Base-by-base conservation (phyloP, 768 basidiomycete species). In the Aureoboletus auriporus region DNA sequence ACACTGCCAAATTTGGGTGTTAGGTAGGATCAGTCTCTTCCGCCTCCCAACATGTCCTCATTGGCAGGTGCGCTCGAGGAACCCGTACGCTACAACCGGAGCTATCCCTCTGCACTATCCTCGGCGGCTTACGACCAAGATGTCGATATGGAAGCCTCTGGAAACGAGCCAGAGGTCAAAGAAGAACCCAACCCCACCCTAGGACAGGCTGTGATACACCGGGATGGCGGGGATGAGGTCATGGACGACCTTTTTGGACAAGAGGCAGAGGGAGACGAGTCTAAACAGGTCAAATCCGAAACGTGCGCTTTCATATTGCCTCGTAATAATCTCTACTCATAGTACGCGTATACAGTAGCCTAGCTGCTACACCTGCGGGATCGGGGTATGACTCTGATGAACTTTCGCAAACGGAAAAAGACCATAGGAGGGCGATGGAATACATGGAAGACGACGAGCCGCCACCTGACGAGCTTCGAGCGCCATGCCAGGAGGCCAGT, bases 171-270 rank as follows among this genome's bases (percentile, higher is more conserved):
- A 16, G 58, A 60, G 12, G 28, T 54, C 53, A 58, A 56, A 20
- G 42, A 52, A 5, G 60, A 63, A 34, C 55, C 38, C 5, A 45
- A 50, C 28, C n/a, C 43, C 17, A 35, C 39, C 44, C n/a, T 26
- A 2, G 56, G 17, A 35, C 52, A 69, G 31, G 72, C 45, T 20
- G 27, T 46, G 5, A 23, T 54, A 4, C 43, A 48, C 30, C 44
- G 12, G 27, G 55, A 52, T 14, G 55, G 45, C 9, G 42, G 57
- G 57, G 74, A 83, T 54, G 78, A 80, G 55, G 78, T 77, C 51
- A 86, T 89, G 82, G 78, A 80, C 52, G 88, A 90, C 64, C 78
- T 91, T 46, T 91, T 91, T 63, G 89, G 87, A 30, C 82, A 85
- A 52, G 87, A 88, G 46, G 75, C 78, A 38, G 81, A 74, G 13